Conservation (phyloP, 2,329 filamentous ascomycete genomes). For the Penicillium sp. region DNA sequence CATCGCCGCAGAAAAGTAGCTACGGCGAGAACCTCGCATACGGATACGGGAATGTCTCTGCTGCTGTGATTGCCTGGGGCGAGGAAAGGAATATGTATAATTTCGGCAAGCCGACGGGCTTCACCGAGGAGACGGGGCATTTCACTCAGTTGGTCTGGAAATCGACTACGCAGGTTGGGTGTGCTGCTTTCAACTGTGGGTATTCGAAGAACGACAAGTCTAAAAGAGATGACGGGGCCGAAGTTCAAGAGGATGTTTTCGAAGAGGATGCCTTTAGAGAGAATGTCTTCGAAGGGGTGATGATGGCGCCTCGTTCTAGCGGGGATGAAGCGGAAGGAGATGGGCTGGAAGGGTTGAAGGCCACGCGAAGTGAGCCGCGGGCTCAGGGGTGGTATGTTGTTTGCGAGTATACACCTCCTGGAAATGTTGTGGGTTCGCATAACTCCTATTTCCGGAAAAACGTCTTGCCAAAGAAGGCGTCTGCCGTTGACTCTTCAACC, state of each 20-base stretch:
- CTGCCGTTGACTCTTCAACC: slow-evolving; percentile 12
- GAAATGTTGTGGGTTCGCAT: slow-evolving; percentile 47
- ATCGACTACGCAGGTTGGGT: slow-evolving; percentile 53
- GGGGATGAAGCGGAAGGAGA: not conserved
- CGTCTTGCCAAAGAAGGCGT: slow-evolving; percentile 18
- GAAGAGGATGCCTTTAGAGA: slow-evolving; percentile 18
- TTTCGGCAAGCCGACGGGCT: slow-evolving; percentile 48
- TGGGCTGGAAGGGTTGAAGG: not conserved
- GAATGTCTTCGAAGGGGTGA: slow-evolving; percentile 21
- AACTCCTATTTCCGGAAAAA: slow-evolving; percentile 27
- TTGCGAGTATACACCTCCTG: slow-evolving; percentile 61
- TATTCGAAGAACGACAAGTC: slow-evolving; percentile 23
- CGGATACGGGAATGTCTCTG: slow-evolving; percentile 53
- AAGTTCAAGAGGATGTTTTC: not conserved
- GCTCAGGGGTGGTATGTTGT: slow-evolving; percentile 56
- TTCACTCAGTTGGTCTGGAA: slow-evolving; percentile 69
- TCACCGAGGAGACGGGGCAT: slow-evolving; percentile 55
- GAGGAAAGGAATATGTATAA: slow-evolving; percentile 52
- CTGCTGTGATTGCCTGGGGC: slow-evolving; percentile 59
- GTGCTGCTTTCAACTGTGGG: slow-evolving; percentile 39
- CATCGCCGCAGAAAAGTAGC: slow-evolving; percentile 43
- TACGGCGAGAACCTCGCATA: slow-evolving; percentile 68
- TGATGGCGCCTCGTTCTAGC: not conserved
- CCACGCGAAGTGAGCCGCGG: not conserved
- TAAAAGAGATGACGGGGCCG: not conserved